Conservation (phyloP, 1,139 yeast species). For the Yamadazyma diddensiae region DNA sequence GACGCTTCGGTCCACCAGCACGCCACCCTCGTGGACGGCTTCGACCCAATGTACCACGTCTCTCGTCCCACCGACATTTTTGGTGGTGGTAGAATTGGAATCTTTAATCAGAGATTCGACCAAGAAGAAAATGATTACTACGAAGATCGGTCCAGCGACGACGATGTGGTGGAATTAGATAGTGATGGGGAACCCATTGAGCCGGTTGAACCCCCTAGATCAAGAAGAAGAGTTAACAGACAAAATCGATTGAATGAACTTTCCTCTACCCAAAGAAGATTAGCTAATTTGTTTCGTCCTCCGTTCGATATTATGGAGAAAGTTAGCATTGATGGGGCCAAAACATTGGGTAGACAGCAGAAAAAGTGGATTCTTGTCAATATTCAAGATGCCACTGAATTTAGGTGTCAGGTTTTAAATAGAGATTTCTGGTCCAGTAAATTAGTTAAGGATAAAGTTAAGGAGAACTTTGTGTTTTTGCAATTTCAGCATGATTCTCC, state of each 20-base stretch:
- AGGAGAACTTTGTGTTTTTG: conserved; percentile 69
- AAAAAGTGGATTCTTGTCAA: conserved; percentile 85
- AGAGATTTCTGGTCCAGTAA: conserved; percentile 88
- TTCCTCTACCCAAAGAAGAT: conserved; percentile 63
- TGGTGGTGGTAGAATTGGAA: conserved; percentile 40
- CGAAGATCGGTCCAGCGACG: conserved; percentile 19
- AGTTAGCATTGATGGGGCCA: conserved; percentile 69
- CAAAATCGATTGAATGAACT: conserved; percentile 30
- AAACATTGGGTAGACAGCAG: conserved; percentile 55
- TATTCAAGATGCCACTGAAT: conserved; percentile 81
- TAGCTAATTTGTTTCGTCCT: conserved; percentile 84
- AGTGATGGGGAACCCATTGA: conserved; percentile 31
- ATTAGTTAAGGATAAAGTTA: conserved; percentile 62
- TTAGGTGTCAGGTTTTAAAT: conserved; percentile 84
- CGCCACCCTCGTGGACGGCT: conserved; percentile 63
- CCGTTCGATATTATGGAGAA: conserved; percentile 85
- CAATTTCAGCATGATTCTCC: conserved; percentile 79
- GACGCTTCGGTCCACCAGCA: conserved; percentile 79
- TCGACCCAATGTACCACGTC: conserved; percentile 7
- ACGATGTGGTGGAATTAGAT: conserved; percentile 24
- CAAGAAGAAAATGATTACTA: conserved; percentile 29
- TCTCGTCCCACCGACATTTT: conserved; percentile 35
- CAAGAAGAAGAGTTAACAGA: conserved; percentile 31
- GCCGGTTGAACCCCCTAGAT: conserved; percentile 13
- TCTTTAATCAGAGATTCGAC: conserved; percentile 44